Evolutionary conservation across 2,329 filamentous ascomycete species (phyloP), one percentile per base, ranked within the genome.

Genomic region (Rhynchosporium secalis): DNA sequence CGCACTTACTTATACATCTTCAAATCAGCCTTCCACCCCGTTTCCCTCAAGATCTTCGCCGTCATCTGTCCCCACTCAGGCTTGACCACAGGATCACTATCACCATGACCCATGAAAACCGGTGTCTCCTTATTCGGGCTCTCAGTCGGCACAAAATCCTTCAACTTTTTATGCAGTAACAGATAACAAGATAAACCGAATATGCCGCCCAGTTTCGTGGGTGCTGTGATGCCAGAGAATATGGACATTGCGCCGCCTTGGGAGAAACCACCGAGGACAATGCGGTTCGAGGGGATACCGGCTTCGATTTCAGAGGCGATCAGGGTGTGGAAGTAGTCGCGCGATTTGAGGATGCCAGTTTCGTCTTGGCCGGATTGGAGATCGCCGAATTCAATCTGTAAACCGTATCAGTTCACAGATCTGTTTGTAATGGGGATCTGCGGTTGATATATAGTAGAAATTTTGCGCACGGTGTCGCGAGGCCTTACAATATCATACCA

Each of bases 61-160:
- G 90, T 92, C 76, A 80, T 75, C 74, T 85, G 77, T 13, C 91
- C 94, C 76, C 90, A 88, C 61, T 83, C 78, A 48, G 86, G 83
- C 68, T 81, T 82, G 8, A 97, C 90, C 3, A 96, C 78, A 13
- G 82, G 82, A 75, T 99, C 94, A 0, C 77, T 78, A 65, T 87
- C 83, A n/a, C 95, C 95, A 71, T 98, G 95, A 12, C 85, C 92
- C 87, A 97, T 89, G 76, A 95, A 91, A 66, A 98, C 86, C 1
- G 90, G 90, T 1, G 92, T 96, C 46, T 89, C 80, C 75, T 87
- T 85, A 75, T 92, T 92, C 60, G 82, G 79, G 68, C 78, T 83
- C 31, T 82, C 79, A 68, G 79, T 78, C 1, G 83, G 79, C 15
- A 84, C 75, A 66, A 84, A 78, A 8, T 81, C 81, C 72, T 83